Base-by-base conservation (phyloP, 1,284 basidiomycete genomes). In the Singerocomus inundabilis region DNA sequence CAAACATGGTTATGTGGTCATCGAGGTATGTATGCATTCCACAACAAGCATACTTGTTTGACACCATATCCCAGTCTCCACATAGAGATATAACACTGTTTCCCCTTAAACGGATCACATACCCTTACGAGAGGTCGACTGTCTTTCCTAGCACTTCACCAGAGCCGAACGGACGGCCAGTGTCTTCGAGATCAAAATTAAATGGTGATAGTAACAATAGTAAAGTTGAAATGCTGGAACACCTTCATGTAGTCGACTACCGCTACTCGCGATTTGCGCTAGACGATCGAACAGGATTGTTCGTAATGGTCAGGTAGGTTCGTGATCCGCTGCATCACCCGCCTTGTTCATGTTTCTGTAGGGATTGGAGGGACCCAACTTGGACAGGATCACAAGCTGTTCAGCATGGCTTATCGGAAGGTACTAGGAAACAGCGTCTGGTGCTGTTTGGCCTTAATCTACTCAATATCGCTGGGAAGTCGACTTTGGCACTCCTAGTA, bases 381-480 rank as follows among this genome's bases (percentile, higher is more conserved):
- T 95, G 93, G 91, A 80, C 78, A 2, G 80, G 81, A 6, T 67
- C 84, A 8, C 66, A 72, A 35, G 72, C 79, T 13, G 82, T 93
- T 6, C 82, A 85, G 49, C 68, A 70, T 39, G 93, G 93, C 3
- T 66, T 96, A 5, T 68, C 72, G 21, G 70, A 75, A 52, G 54
- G 64, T 36, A 76, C 78, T 1, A 77, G 84, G 46, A 67, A 76
- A 31, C 91, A 96, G 58, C 79, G 95, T 25, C 64, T 75, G 18
- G 75, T 76, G 1, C 64, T 99, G 25, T 99, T 98, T 69, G 94
- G 92, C 5, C 72, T 74, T 28, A 99, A 99, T 64, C 75, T 88
- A 45, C 91, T 99, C 55, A 92, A 99, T 60, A 91, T 99, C 45
- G 85, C 90, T 60, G 91, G 84, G 13, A 98, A 97, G 70, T 87